Percentiles rank a stretch among this genome's conserved stretches.
Conservation (phyloP, 805 yeast genomes). For the Myxozyma sirexii region DNA sequence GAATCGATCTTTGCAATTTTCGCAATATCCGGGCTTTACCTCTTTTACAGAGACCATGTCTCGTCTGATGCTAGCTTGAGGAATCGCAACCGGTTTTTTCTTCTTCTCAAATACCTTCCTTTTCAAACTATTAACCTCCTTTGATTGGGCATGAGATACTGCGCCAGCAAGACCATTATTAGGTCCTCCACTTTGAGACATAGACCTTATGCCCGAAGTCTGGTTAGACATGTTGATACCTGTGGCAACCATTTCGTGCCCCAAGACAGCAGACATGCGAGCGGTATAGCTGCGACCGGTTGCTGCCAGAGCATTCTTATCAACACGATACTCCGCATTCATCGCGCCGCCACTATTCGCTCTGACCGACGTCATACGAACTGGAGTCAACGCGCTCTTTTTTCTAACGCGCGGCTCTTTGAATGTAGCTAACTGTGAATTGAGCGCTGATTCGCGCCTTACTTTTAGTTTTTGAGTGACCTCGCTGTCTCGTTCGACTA, state of each 20-base stretch:
- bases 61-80: slow-evolving; percentile 30
- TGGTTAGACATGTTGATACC: slow-evolving; percentile 55
- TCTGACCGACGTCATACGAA: slow-evolving; percentile 30
- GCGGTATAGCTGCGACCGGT: slow-evolving; percentile 11
- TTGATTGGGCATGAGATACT: slow-evolving; percentile 42
- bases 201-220: slow-evolving; percentile 44
- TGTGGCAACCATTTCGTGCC: slow-evolving; percentile 62
- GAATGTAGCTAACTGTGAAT: slow-evolving; percentile 3
- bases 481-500: slow-evolving; percentile 7
- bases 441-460: not conserved
- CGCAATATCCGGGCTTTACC: slow-evolving; percentile 78
- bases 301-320: slow-evolving; percentile 4
- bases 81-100: slow-evolving; percentile 30
- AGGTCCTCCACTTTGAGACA: slow-evolving; percentile 39
- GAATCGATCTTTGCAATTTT: slow-evolving; percentile 84
- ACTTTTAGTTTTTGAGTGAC: slow-evolving; percentile 10
- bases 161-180: slow-evolving; percentile 41
- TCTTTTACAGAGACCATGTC: slow-evolving; percentile 35
- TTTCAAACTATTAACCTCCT: slow-evolving; percentile 49
- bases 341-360: slow-evolving; percentile 18
- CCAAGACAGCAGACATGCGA: slow-evolving; percentile 17
- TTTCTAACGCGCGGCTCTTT: slow-evolving; percentile 15
- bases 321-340: not conserved
- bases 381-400: slow-evolving; percentile 22
- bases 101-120: slow-evolving; percentile 44